Evolutionary conservation across 306 rosid genomes (phyloP).

Genomic region (Oxytropis ochrocephala): DNA sequence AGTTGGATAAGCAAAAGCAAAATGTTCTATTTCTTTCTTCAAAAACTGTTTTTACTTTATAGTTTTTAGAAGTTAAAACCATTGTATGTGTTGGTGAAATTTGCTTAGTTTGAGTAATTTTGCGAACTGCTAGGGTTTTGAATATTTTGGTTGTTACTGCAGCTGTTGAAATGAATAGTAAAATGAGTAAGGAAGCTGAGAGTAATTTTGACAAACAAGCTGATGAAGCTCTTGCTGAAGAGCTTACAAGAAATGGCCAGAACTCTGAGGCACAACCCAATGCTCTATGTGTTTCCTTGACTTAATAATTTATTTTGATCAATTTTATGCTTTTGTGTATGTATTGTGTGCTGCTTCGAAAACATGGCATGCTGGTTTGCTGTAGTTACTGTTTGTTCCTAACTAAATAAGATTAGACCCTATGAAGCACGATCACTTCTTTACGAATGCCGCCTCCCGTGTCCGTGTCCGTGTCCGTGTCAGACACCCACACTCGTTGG

Average conservation of each 20-base stretch:
- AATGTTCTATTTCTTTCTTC: neutral
- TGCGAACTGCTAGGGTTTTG: conserved; percentile 30
- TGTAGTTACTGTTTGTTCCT: conserved; percentile 16
- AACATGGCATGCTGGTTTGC: neutral
- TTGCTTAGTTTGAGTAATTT: conserved; percentile 28
- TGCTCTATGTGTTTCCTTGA: conserved; percentile 28
- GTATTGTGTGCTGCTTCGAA: neutral
- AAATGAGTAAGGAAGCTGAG: conserved; percentile 43
- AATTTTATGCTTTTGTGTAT: neutral
- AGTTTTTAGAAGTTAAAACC: neutral
- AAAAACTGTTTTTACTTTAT: neutral
- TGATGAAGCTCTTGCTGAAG: conserved; percentile 24
- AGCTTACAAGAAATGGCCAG: conserved; percentile 24
- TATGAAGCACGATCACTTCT: no score
- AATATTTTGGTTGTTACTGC: conserved; percentile 21
- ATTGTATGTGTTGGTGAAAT: neutral
- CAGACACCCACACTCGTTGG: no score
- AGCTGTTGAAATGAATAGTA: conserved; percentile 33
- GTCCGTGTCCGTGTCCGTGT: no score
- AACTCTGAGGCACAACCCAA: conserved; percentile 21
- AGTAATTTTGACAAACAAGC: conserved; percentile 40
- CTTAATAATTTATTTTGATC: neutral
- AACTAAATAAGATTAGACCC: no score
- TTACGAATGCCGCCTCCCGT: no score
- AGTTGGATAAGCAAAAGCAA: neutral